A percentile compares a stretch with the other conserved stretches of the same genome.
These are phyloP conservation scores for Monilinia polystroma DNA, from an alignment of 2,329 filamentous ascomycete species.

Conservation along the genomic window DNA sequence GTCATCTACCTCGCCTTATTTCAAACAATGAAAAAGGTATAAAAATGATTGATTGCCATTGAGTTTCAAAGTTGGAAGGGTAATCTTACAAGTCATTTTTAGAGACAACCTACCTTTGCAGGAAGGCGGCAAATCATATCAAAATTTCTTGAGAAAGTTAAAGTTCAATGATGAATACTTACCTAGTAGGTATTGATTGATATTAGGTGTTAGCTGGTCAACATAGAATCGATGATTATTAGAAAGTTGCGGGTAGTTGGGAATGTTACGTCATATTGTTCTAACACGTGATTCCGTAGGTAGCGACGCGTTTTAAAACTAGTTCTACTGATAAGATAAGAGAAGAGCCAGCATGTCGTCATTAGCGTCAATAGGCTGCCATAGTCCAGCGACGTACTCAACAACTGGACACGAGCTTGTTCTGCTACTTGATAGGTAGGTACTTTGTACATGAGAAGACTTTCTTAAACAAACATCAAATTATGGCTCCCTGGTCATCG, in stretches of 20 bases:
- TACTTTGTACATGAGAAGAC: neutral
- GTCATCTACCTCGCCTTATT: neutral
- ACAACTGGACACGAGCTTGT: neutral
- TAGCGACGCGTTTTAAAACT: neutral
- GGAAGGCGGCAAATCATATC: too few relatives aligned
- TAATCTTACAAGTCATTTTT: too few relatives aligned
- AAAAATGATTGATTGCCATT: neutral
- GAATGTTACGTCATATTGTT: neutral
- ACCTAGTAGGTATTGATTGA: too few relatives aligned
- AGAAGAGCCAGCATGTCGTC: conserved; percentile 21
- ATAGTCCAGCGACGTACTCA: neutral
- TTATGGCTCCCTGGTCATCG: conserved; percentile 29
- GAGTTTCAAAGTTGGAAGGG: too few relatives aligned
- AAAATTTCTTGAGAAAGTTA: too few relatives aligned
- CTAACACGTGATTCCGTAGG: neutral
- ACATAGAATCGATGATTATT: neutral
- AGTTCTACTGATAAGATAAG: conserved; percentile 16
- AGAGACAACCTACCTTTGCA: too few relatives aligned
- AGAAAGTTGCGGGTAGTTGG: neutral
- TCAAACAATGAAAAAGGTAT: neutral
- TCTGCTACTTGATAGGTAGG: neutral
- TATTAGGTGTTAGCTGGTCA: neutral
- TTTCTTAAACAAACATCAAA: conserved; percentile 11
- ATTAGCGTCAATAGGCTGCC: conserved; percentile 1
- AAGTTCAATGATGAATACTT: too few relatives aligned